Conservation (phyloP, 768 basidiomycete species). For the Lactarius hatsudake region DNA sequence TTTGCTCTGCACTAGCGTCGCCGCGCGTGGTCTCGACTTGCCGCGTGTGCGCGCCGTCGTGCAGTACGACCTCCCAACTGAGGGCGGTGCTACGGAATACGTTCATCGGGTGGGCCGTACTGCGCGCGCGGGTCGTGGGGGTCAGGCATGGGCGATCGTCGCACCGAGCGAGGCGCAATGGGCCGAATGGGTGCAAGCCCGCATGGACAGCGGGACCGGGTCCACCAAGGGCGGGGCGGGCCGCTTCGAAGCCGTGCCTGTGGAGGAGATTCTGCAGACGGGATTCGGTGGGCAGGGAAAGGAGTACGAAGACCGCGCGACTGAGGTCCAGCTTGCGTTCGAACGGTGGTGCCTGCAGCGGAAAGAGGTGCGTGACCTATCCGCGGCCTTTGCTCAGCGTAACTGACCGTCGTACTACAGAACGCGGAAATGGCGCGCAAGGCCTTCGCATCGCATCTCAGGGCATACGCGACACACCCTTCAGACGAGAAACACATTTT, state of each 20-base stretch:
- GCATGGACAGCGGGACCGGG: conserved; percentile 60
- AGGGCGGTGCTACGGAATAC: conserved; percentile 94
- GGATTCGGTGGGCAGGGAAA: conserved; percentile 84
- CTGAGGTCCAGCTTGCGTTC: conserved; percentile 91
- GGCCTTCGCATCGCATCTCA: conserved; percentile 89
- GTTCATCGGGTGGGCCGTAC: conserved; percentile 97
- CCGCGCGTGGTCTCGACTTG: conserved; percentile 95
- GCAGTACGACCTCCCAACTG: conserved; percentile 96
- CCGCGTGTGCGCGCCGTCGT: conserved; percentile 92
- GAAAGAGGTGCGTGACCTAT: conserved; percentile 52
- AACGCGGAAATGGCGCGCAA: conserved; percentile 73
- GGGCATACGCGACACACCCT: conserved; percentile 97
- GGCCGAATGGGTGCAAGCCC: conserved; percentile 85
- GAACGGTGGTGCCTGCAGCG: conserved; percentile 86
- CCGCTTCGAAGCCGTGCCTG: conserved; percentile 58
- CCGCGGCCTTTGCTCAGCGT: too few species aligned
- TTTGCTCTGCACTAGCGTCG: conserved; percentile 93
- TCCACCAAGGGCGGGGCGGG: conserved; percentile 35
- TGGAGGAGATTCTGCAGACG: conserved; percentile 67
- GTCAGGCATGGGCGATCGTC: conserved; percentile 94
- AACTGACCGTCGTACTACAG: conserved; percentile 40
- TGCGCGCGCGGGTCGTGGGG: conserved; percentile 92
- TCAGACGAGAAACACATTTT: conserved; percentile 94
- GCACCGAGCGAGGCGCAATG: conserved; percentile 83
- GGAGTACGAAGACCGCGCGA: conserved; percentile 87